Percentiles rank a stretch among this genome's conserved stretches.
phyloP scores from a whole-genome alignment of 257 asterid genomes.

The Fraxinus cuspidata region DNA sequence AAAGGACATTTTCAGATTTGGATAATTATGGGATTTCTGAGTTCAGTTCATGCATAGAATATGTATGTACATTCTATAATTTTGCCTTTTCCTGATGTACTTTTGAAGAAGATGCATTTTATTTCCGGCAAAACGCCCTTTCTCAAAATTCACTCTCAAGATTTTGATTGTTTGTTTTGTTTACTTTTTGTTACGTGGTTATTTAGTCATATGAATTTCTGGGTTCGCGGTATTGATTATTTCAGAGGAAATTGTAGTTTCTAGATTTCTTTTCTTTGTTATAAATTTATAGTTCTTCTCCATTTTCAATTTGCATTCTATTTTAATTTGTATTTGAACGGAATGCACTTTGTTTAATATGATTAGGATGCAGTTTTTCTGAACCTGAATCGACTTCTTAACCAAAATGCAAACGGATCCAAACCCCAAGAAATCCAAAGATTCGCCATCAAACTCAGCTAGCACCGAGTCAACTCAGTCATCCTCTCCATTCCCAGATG shows the following conservation, averaged over 20 bases:
- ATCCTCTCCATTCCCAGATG: conserved; percentile 59
- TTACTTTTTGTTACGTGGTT: conserved; percentile 5
- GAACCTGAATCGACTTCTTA: not conserved
- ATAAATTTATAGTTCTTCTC: not conserved
- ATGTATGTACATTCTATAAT: no score
- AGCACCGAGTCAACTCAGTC: conserved; percentile 30
- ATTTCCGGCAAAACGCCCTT: no score
- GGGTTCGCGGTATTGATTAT: not conserved
- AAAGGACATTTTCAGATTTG: no score
- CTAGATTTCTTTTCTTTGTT: no score
- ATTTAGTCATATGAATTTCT: not conserved
- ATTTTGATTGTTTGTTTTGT: not conserved
- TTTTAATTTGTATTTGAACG: not conserved
- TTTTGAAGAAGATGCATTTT: not conserved
- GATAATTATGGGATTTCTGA: no score
- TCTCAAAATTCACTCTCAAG: not conserved
- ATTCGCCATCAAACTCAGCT: conserved; percentile 8
- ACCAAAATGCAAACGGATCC: conserved; percentile 35
- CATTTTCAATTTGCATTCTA: not conserved
- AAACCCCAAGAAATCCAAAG: conserved; percentile 36
- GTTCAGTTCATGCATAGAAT: no score
- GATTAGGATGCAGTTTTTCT: conserved; percentile 29
- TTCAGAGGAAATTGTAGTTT: not conserved
- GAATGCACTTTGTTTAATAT: not conserved
- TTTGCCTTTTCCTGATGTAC: conserved; percentile 3